Percentiles rank a stretch among this genome's conserved stretches.
These are phyloP conservation scores for Cucurbita maxima DNA, from an alignment of 306 rosid species.

Conservation along the genomic window DNA sequence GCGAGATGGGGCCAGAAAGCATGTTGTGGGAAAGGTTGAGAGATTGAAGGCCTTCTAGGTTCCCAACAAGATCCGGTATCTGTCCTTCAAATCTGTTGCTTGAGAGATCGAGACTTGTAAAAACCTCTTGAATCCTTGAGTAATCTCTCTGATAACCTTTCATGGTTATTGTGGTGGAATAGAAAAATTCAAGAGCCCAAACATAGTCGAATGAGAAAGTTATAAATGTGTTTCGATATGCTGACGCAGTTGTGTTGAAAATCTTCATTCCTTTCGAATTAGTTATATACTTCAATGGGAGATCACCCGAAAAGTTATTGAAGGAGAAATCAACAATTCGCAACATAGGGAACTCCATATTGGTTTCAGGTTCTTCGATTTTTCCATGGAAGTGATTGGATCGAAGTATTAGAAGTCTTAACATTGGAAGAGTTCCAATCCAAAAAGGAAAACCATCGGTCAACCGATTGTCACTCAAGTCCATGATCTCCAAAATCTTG, in stretches of 20 bases:
- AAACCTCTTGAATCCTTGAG: background rate
- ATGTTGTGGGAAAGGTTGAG: slow-evolving; percentile 5
- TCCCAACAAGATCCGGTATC: background rate
- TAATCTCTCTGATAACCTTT: slow-evolving; percentile 8
- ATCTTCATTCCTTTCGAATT: slow-evolving; percentile 4
- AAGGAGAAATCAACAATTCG: slow-evolving; percentile 8
- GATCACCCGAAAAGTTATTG: slow-evolving; percentile 2
- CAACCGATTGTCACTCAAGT: slow-evolving; percentile 6
- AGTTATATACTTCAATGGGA: slow-evolving; percentile 3
- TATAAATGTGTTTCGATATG: background rate
- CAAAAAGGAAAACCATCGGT: slow-evolving; percentile 16
- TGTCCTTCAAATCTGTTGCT: slow-evolving; percentile 8
- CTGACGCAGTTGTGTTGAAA: background rate
- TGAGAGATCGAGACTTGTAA: background rate
- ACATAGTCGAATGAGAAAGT: background rate
- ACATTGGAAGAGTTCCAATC: background rate
- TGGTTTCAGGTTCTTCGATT: background rate
- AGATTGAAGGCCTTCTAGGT: background rate
- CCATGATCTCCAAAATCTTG: background rate
- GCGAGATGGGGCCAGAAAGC: slow-evolving; percentile 6
- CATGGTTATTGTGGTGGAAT: background rate
- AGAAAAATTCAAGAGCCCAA: background rate
- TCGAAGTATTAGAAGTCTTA: slow-evolving; percentile 2
- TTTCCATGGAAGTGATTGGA: slow-evolving; percentile 11
- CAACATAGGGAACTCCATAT: background rate